Evolutionary conservation across 208 protist species (phyloP).

Genomic region (Leishmania mexicana): DNA sequence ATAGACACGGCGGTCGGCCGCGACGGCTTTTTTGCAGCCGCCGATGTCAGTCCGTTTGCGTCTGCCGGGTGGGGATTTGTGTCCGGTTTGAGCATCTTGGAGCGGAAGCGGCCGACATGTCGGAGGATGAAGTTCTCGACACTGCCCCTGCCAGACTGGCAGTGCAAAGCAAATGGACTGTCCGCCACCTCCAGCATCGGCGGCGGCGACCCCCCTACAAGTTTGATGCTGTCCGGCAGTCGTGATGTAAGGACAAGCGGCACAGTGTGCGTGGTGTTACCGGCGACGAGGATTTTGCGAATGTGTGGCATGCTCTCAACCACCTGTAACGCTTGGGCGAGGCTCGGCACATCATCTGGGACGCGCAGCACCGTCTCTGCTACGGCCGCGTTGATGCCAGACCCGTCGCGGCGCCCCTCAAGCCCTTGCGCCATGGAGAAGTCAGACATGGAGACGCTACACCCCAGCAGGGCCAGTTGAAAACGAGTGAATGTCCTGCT

Average conservation of each 20-base stretch:
- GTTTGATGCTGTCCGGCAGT: slow-evolving; percentile 66
- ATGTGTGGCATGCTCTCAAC: slow-evolving; percentile 57
- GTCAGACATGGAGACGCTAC: slow-evolving; percentile 47
- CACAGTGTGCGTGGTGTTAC: slow-evolving; percentile 47
- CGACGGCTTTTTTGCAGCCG: slow-evolving; percentile 43
- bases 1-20: slow-evolving; percentile 66
- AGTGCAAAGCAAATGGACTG: slow-evolving; percentile 55
- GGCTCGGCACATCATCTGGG: slow-evolving; percentile 58
- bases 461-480: slow-evolving; percentile 34
- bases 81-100: slow-evolving; percentile 10
- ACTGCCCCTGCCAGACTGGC: slow-evolving; percentile 57
- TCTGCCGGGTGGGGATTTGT: slow-evolving; percentile 5
- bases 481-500: slow-evolving; percentile 36
- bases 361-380: slow-evolving; percentile 50
- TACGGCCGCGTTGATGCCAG: slow-evolving; percentile 13
- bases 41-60: not conserved
- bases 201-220: slow-evolving; percentile 70
- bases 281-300: slow-evolving; percentile 62
- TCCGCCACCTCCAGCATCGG: slow-evolving; percentile 70
- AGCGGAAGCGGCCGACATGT: slow-evolving; percentile 42
- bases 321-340: slow-evolving; percentile 44
- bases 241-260: slow-evolving; percentile 52
- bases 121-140: slow-evolving; percentile 85
- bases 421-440: slow-evolving; percentile 35
- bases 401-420: slow-evolving; percentile 13